A percentile compares a stretch with the other conserved stretches of the same genome.
These are phyloP conservation scores for Colletotrichum camelliae DNA, from an alignment of 2,329 filamentous ascomycete genomes.

Conservation along the genomic window DNA sequence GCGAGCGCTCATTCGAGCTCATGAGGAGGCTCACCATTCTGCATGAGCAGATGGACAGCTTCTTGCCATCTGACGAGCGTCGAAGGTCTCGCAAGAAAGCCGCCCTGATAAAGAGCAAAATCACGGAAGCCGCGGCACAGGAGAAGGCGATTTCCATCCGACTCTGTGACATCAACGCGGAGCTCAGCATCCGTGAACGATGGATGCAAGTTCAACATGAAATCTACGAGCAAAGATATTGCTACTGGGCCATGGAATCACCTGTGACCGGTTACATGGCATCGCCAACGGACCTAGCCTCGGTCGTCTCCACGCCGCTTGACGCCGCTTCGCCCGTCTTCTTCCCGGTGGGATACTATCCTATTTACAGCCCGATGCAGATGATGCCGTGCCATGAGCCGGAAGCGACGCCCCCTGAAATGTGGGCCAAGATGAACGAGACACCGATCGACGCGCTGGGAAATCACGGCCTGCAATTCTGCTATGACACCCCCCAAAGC, in stretches of 20 bases:
- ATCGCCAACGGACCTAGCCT: neutral
- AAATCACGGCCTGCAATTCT: slow-evolving; percentile 11
- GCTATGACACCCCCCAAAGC: neutral
- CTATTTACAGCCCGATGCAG: neutral
- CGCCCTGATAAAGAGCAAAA: slow-evolving; percentile 43
- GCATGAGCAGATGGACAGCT: slow-evolving; percentile 34
- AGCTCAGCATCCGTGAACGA: slow-evolving; percentile 50
- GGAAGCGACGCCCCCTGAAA: neutral
- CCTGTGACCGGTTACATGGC: neutral
- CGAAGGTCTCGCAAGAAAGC: slow-evolving; percentile 46
- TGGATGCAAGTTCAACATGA: slow-evolving; percentile 38
- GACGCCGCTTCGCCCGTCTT: slow-evolving; percentile 36
- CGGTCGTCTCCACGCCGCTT: slow-evolving; percentile 27
- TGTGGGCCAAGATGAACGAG: neutral
- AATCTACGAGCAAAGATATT: neutral
- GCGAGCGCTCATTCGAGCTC: slow-evolving; percentile 39
- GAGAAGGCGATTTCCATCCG: slow-evolving; percentile 50
- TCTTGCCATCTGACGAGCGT: slow-evolving; percentile 22
- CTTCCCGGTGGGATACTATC: slow-evolving; percentile 27
- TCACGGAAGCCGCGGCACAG: slow-evolving; percentile 50
- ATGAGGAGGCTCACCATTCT: slow-evolving; percentile 41
- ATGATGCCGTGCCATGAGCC: neutral
- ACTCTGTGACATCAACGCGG: slow-evolving; percentile 54
- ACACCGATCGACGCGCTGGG: neutral
- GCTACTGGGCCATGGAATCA: slow-evolving; percentile 1